phyloP scores from a whole-genome alignment of 2,329 filamentous ascomycete genomes.

The Xylaria sp. region DNA sequence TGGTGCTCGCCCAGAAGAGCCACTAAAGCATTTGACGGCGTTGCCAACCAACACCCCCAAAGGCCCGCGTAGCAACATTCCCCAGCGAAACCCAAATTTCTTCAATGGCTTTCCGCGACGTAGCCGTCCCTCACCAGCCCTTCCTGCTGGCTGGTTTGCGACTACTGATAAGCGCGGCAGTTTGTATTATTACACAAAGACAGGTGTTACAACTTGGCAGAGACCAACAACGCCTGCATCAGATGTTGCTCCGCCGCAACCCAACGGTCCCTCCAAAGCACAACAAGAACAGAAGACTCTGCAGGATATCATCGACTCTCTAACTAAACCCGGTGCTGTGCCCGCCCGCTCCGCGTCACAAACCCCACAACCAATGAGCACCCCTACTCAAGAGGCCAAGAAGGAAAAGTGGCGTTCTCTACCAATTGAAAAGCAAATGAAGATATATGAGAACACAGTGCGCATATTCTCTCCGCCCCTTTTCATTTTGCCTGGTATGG shows the following conservation, averaged over 20 bases:
- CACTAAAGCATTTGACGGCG: constrained; percentile 56
- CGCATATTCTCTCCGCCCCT: constrained; percentile 51
- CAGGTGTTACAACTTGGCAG: constrained; percentile 83
- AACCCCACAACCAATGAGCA: constrained; percentile 68
- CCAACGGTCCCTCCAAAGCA: constrained; percentile 73
- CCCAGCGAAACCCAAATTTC: constrained; percentile 64
- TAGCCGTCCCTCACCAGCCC: constrained; percentile 58
- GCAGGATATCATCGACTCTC: constrained; percentile 86
- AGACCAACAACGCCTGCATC: constrained; percentile 77
- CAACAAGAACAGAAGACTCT: constrained; percentile 76
- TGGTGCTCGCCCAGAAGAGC: constrained; percentile 62
- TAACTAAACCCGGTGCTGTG: constrained; percentile 75
- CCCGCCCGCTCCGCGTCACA: constrained; percentile 67
- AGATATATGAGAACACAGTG: constrained; percentile 93
- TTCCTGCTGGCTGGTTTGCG: constrained; percentile 89
- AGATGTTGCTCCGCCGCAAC: constrained; percentile 65
- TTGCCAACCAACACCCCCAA: constrained; percentile 65
- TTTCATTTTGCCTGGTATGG: constrained; percentile 33
- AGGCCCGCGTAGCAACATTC: constrained; percentile 69
- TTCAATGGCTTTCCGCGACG: constrained; percentile 65
- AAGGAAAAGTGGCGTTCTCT: constrained; percentile 77
- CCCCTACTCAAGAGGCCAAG: constrained; percentile 67
- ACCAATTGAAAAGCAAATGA: constrained; percentile 88
- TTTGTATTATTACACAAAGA: constrained; percentile 86
- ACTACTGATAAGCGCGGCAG: constrained; percentile 77